A percentile compares a stretch with the other conserved stretches of the same genome.
Conservation (phyloP, 805 yeast genomes). For the Henningerozyma blattae region DNA sequence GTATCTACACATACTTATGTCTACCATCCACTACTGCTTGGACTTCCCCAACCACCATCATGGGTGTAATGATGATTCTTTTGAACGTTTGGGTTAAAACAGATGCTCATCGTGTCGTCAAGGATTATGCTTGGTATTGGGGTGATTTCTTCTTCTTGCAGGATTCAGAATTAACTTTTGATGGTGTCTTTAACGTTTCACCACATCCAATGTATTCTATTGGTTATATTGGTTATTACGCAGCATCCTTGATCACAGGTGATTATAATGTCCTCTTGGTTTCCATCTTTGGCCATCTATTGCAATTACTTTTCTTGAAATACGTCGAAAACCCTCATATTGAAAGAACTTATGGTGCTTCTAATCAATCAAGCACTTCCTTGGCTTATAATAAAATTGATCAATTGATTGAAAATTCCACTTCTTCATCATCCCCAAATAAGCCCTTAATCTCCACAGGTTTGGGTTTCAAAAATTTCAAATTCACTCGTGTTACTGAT, state of each 20-base stretch:
- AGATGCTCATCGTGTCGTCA: slow-evolving; percentile 79
- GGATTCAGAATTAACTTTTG: slow-evolving; percentile 59
- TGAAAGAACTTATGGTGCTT: slow-evolving; percentile 63
- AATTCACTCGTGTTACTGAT: slow-evolving; percentile 53
- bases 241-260: slow-evolving; percentile 65
- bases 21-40: slow-evolving; percentile 29
- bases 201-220: slow-evolving; percentile 92
- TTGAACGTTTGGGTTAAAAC: slow-evolving; percentile 78
- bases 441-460: slow-evolving; percentile 43
- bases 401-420: slow-evolving; percentile 28
- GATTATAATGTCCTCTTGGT: slow-evolving; percentile 58
- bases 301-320: slow-evolving; percentile 64
- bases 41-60: slow-evolving; percentile 36
- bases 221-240: slow-evolving; percentile 81
- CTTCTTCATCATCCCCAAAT: too few relatives aligned
- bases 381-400: slow-evolving; percentile 22
- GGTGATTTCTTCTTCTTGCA: slow-evolving; percentile 83
- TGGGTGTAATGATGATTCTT: slow-evolving; percentile 51
- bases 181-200: slow-evolving; percentile 80
- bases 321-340: slow-evolving; percentile 79
- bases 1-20: slow-evolving; percentile 44
- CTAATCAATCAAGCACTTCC: slow-evolving; percentile 15
- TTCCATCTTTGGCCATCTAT: slow-evolving; percentile 63
- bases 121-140: slow-evolving; percentile 93
- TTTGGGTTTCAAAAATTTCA: slow-evolving; percentile 40